Evolutionary conservation across 2,329 filamentous ascomycete genomes (phyloP).

Genomic region (Zymoseptoria crescenta): DNA sequence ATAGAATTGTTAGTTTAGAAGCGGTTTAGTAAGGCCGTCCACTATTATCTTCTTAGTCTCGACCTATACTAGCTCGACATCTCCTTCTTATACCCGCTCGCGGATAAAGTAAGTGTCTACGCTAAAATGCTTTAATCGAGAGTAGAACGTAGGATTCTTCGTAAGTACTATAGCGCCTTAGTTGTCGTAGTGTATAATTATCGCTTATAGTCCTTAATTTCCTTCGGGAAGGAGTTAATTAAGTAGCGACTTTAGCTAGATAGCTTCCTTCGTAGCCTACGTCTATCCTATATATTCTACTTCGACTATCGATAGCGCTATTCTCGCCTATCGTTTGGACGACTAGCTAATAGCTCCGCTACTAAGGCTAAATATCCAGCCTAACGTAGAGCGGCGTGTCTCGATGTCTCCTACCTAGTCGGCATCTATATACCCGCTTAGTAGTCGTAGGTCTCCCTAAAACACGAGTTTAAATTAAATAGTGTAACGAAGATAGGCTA

Average conservation of each 20-base stretch:
- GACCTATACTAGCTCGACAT: constrained; percentile 3
- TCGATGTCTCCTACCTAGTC: constrained; percentile 15
- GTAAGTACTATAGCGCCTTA: constrained; percentile 4
- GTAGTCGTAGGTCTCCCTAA: constrained; percentile 2
- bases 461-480: constrained; percentile 7
- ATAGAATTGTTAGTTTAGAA: not conserved
- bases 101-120: constrained; percentile 2
- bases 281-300: constrained; percentile 18
- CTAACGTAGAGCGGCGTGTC: constrained; percentile 17
- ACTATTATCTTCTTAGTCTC: not conserved
- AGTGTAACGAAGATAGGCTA: not conserved
- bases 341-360: too few species aligned
- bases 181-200: constrained; percentile 5
- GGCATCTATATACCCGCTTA: constrained; percentile 18
- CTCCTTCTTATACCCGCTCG: constrained; percentile 1
- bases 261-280: constrained; percentile 18
- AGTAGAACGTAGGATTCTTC: constrained; percentile 2
- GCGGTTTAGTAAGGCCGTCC: constrained; percentile 2
- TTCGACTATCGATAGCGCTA: constrained; percentile 18
- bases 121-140: too few species aligned
- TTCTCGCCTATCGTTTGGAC: constrained; percentile 15
- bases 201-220: constrained; percentile 4
- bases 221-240: not conserved
- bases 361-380: constrained; percentile 20
- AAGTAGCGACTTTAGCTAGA: too few species aligned